Percentiles rank a stretch among this genome's conserved stretches.
phyloP scores from a whole-genome alignment of 2,329 filamentous ascomycete genomes.

The Hypoxylon sp. region DNA sequence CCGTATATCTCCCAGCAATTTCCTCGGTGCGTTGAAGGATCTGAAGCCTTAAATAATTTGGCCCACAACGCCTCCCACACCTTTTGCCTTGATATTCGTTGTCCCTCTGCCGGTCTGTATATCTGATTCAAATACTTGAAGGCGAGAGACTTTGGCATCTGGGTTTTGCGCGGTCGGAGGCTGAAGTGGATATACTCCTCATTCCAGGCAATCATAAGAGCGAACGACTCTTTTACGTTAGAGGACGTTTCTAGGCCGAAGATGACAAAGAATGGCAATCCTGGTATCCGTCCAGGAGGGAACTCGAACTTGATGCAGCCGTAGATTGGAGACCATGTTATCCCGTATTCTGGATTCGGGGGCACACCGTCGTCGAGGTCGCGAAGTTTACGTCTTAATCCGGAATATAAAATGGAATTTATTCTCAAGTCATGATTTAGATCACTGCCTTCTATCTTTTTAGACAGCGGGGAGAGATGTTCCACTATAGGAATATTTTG shows the following conservation, averaged over 20 bases:
- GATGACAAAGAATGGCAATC: constrained; percentile 1
- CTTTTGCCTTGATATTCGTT: background rate
- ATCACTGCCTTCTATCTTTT: background rate
- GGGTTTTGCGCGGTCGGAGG: background rate
- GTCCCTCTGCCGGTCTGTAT: background rate
- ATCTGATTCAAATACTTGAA: background rate
- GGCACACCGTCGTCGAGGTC: background rate
- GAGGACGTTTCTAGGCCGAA: constrained; percentile 4
- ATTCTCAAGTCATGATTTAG: background rate
- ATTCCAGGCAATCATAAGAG: constrained; percentile 20
- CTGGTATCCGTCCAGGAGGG: no score
- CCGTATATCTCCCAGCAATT: constrained; percentile 27
- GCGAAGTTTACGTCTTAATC: background rate
- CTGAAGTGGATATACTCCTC: constrained; percentile 21
- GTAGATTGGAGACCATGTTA: constrained; percentile 28
- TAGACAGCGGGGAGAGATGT: constrained; percentile 9
- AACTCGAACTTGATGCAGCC: constrained; percentile 19
- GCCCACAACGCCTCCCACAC: background rate
- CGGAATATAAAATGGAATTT: background rate
- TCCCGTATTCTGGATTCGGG: background rate
- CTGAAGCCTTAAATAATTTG: background rate
- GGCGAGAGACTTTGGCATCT: background rate
- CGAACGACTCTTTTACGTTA: background rate
- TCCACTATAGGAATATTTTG: constrained; percentile 36
- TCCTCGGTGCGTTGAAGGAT: constrained; percentile 3